These are phyloP conservation scores for Aegilops bicornis DNA, from an alignment of 176 grass and related monocot genomes.

Conservation along the genomic window DNA sequence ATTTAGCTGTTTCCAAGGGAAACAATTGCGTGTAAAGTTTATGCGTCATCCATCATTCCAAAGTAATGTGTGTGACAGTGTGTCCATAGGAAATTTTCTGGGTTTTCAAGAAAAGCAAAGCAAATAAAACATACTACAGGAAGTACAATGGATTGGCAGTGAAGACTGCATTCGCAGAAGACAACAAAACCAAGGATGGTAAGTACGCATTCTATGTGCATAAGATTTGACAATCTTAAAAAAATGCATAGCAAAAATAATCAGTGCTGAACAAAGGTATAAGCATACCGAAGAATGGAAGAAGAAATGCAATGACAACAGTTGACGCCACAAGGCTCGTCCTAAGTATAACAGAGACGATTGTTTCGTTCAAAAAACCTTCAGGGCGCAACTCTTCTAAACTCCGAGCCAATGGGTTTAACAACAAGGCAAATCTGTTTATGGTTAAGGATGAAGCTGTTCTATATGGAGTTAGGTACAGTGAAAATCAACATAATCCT, in stretches of 20 bases:
- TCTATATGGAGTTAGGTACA: not conserved
- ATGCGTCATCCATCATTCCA: not conserved
- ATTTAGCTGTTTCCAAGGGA: not conserved
- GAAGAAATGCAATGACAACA: slow-evolving; percentile 81
- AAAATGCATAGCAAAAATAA: not conserved
- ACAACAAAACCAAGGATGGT: not conserved
- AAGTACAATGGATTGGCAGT: not conserved
- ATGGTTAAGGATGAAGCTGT: slow-evolving; percentile 49
- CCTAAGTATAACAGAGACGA: slow-evolving; percentile 53
- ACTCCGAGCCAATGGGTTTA: slow-evolving; percentile 87
- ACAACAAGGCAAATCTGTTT: slow-evolving; percentile 76
- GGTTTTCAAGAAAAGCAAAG: not conserved
- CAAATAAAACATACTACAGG: not conserved
- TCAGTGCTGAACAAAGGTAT: not conserved
- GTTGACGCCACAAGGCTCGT: slow-evolving; percentile 74
- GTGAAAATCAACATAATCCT: slow-evolving; percentile 16
- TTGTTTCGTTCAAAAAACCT: slow-evolving; percentile 51
- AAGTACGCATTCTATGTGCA: not conserved
- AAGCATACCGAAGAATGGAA: slow-evolving; percentile 83
- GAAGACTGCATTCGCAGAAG: not conserved
- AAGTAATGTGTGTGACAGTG: not conserved
- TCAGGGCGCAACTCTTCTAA: slow-evolving; percentile 78
- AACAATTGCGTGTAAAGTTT: not conserved
- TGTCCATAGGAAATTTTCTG: not conserved
- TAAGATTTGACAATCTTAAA: not conserved